Evolutionary conservation across 805 yeast genomes (phyloP), one percentile per base, ranked within the genome.

Genomic region (Scheffersomyces amazonensis): DNA sequence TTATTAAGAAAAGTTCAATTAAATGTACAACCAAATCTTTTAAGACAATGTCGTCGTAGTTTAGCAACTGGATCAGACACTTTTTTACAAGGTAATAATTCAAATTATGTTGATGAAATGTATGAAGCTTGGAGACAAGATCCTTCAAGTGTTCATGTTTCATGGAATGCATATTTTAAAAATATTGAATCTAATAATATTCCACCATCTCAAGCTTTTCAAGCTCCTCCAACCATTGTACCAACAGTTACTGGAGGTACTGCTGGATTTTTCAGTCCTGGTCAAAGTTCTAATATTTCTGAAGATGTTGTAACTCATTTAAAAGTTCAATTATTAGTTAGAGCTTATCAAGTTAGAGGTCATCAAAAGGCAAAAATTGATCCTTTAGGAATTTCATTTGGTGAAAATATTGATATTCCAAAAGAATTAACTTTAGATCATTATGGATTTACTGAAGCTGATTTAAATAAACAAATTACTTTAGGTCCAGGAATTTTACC

Each of bases 291-390:
- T 31, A 73, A 71, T 21, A 63, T 62, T 43, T 62, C 70, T 47
- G 78, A 80, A 55, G 87, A 82, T 48, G 87, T 90, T 32, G 75
- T 85, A 47, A 76, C 87, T 46, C 98, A 93, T 64, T 78, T 93
- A 74, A 93, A 93, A 66, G 95, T 89, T 13, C 99, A 93, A 75
- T 78, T 93, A 53, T 76, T 93, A 54, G 97, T 95, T 47, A 86
- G 99, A 66, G 99, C 99, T 21, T 93, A 90, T 70, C 99, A 93
- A 73, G 99, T 93, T 37, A 82, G 98, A 67, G 99, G 99, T 50
- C 99, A 93, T 66, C 85, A 83, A 64, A 87, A 87, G 71, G 97
- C 98, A 32, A 83, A 81, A 53, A 83, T 89, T 45, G 99, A 93
- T 66, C 99, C 99, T n/a, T 73, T 93, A 58, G 91, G 85, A 25